Evolutionary conservation across 805 yeast genomes (phyloP).

Genomic region (Candida fluviatilis): DNA sequence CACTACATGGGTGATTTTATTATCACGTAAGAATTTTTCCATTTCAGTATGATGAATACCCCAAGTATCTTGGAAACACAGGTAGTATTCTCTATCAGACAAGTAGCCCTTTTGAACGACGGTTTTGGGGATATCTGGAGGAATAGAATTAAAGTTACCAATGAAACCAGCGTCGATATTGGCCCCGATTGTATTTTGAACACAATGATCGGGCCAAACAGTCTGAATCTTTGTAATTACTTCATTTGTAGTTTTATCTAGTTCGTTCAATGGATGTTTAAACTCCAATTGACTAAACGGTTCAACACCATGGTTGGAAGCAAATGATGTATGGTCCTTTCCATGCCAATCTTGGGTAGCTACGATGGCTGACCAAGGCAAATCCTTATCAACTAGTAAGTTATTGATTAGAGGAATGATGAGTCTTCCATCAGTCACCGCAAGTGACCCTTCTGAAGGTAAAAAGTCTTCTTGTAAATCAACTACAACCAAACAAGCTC

Average conservation of each 20-base stretch:
- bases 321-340: conserved; percentile 71
- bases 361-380: conserved; percentile 59
- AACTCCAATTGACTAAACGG: conserved; percentile 53
- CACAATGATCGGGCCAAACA: conserved; percentile 92
- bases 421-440: conserved; percentile 60
- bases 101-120: conserved; percentile 69
- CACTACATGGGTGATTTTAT: conserved; percentile 55
- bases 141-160: conserved; percentile 27
- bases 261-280: conserved; percentile 43
- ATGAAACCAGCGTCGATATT: conserved; percentile 51
- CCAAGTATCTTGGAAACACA: conserved; percentile 84
- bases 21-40: conserved; percentile 39
- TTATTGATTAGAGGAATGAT: conserved; percentile 51
- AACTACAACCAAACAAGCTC: conserved; percentile 60
- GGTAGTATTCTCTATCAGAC: conserved; percentile 76
- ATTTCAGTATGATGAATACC: conserved; percentile 65
- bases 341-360: conserved; percentile 94
- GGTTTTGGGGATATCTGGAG: conserved; percentile 28
- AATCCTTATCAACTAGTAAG: conserved; percentile 36
- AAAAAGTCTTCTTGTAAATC: conserved; percentile 88
- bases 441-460: conserved; percentile 73
- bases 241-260: conserved; percentile 20
- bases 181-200: conserved; percentile 68
- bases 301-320: conserved; percentile 51
- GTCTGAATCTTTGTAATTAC: conserved; percentile 34